Conservation (phyloP, 768 basidiomycete genomes). For the Suillus cothurnatus region DNA sequence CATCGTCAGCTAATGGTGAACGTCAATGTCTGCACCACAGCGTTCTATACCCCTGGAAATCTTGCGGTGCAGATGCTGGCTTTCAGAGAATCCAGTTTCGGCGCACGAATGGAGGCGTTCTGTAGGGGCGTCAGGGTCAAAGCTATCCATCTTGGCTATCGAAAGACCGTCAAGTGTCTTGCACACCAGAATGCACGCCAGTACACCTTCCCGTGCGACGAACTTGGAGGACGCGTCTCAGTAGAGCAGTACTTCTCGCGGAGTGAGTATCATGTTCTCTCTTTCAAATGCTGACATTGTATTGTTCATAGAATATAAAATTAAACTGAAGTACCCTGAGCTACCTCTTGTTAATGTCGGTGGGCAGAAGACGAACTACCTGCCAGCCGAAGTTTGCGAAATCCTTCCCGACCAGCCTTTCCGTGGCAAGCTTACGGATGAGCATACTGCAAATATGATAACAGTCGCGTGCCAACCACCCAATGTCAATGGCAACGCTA, state of each 20-base stretch:
- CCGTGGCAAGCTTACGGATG: slow-evolving; percentile 55
- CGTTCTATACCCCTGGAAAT: slow-evolving; percentile 46
- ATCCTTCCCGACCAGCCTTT: slow-evolving; percentile 45
- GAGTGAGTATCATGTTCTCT: slow-evolving; percentile 37
- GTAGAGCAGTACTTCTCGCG: slow-evolving; percentile 50
- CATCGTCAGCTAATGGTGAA: slow-evolving; percentile 53
- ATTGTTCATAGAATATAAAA: slow-evolving; percentile 42
- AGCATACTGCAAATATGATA: slow-evolving; percentile 56
- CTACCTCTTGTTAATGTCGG: slow-evolving; percentile 53
- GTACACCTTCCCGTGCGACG: slow-evolving; percentile 43
- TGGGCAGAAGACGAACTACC: slow-evolving; percentile 40
- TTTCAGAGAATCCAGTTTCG: slow-evolving; percentile 52
- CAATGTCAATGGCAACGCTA: slow-evolving; percentile 48
- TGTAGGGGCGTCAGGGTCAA: slow-evolving; percentile 66
- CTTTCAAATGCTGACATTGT: background rate
- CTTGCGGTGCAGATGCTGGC: slow-evolving; percentile 44
- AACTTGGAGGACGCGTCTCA: slow-evolving; percentile 39
- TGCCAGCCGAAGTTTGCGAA: slow-evolving; percentile 52
- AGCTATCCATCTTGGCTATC: slow-evolving; percentile 73
- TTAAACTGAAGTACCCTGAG: slow-evolving; percentile 39
- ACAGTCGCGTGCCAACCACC: slow-evolving; percentile 50
- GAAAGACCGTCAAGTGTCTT: slow-evolving; percentile 67
- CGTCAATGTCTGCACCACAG: slow-evolving; percentile 55
- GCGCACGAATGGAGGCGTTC: slow-evolving; percentile 61
- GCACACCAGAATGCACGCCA: slow-evolving; percentile 41